Percentiles rank a stretch among this genome's conserved stretches.
Conservation (phyloP, 2,329 filamentous ascomycete species). For the Metarhizium sp. region DNA sequence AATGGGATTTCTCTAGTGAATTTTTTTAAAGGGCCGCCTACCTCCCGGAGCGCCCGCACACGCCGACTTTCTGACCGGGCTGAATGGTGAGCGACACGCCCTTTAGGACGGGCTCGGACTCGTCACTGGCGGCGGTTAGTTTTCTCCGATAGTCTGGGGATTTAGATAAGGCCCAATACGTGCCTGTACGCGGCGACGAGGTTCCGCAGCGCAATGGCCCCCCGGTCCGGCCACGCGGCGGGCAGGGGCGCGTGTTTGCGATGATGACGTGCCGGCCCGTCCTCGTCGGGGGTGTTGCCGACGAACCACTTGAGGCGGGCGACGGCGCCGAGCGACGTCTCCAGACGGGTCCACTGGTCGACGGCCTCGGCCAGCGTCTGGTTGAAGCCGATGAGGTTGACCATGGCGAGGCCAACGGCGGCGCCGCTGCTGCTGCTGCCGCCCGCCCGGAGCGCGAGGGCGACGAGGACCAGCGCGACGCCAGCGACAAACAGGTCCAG, state of each 20-base stretch:
- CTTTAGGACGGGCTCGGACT: constrained; percentile 7
- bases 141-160: too few relatives aligned
- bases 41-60: constrained; percentile 40
- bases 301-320: constrained; percentile 23
- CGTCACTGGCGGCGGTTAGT: constrained; percentile 5
- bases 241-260: too few relatives aligned
- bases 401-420: constrained; percentile 20
- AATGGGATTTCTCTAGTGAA: not conserved
- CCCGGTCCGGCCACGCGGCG: constrained; percentile 16
- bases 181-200: constrained; percentile 19
- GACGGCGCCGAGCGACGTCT: constrained; percentile 27
- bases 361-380: constrained; percentile 22
- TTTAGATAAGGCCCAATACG: not conserved
- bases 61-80: constrained; percentile 36
- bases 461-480: constrained; percentile 35
- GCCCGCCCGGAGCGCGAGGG: constrained; percentile 25
- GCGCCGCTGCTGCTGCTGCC: constrained; percentile 11
- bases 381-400: constrained; percentile 19
- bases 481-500: constrained; percentile 37
- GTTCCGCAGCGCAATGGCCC: constrained; percentile 16
- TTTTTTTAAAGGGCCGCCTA: not conserved
- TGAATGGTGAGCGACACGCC: constrained; percentile 12
- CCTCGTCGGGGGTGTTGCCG: constrained; percentile 17
- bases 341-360: constrained; percentile 24
- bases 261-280: constrained; percentile 2